Base-by-base conservation (phyloP, 2,329 filamentous ascomycete genomes). In the Exophiala aquamarina region DNA sequence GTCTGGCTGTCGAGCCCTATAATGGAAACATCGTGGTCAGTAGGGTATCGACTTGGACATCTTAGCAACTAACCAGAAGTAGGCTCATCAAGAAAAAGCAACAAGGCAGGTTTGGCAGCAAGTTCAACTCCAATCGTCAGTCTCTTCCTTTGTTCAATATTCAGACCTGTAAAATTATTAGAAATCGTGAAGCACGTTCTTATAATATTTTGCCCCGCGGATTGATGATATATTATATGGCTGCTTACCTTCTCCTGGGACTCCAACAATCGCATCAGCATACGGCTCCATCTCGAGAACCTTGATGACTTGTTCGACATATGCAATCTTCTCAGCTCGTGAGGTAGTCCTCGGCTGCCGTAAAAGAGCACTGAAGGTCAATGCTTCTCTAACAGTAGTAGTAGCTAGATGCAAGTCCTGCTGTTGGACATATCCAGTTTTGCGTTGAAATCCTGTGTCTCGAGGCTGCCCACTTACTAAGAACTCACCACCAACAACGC, bases 111-210 rank as follows among this genome's bases (percentile, higher is more conserved):
- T 72, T 93, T 95, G 5, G 92, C 92, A 34, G 89, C 91, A 17
- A 97, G 79, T 66, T 97, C 92, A n/a, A 97, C 91, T 68, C 89
- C 92, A 54, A 97, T 95, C 0, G 91, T 96, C 5, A 96, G 77
- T 60, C 89, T 86, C 64, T 84, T 84, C 14, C 81, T 74, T 63
- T 84, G 81, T 63, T 84, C 81, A 18, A 80, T 76, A 42, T 79
- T 79, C 31, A 81, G 69, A 70, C 76, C n/a, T n/a, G n/a, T n/a
- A n/a, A n/a, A n/a, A n/a, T n/a, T n/a, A n/a, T n/a, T n/a, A n/a
- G n/a, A n/a, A n/a, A n/a, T n/a, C n/a, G n/a, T n/a, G n/a, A n/a
- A n/a, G n/a, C n/a, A n/a, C n/a, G n/a, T n/a, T n/a, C n/a, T n/a
- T n/a, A n/a, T n/a, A n/a, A n/a, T n/a, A n/a, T n/a, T n/a, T n/a